phyloP scores from a whole-genome alignment of 305 asterid genomes.

The Fraxinus greggii region DNA sequence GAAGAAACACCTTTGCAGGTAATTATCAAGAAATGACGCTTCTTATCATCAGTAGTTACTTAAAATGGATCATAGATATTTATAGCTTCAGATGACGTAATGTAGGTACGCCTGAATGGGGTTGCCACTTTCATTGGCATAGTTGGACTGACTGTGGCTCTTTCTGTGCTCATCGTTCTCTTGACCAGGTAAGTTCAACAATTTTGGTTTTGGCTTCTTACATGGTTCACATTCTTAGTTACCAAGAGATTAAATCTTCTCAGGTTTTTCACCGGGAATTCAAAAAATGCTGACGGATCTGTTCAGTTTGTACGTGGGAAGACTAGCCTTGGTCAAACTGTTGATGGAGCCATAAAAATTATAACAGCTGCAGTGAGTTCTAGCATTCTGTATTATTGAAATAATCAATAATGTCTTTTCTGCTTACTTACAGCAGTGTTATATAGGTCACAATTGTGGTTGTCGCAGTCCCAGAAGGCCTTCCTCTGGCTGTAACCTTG shows the following conservation, averaged over 20 bases:
- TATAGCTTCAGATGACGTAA: constrained; percentile 29
- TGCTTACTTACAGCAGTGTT: constrained; percentile 36
- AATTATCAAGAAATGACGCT: constrained; percentile 6
- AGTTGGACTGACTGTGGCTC: constrained; percentile 89
- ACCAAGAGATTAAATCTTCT: constrained; percentile 16
- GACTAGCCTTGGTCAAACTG: constrained; percentile 48
- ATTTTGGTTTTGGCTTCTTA: constrained; percentile 4
- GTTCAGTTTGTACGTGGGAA: constrained; percentile 68
- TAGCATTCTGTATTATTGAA: constrained; percentile 24
- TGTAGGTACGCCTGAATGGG: constrained; percentile 93
- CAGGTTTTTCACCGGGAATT: constrained; percentile 84
- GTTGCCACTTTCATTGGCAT: constrained; percentile 92
- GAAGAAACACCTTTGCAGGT: constrained; percentile 99
- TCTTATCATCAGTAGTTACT: constrained; percentile 4
- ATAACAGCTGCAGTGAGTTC: constrained; percentile 85
- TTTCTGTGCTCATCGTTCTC: constrained; percentile 67
- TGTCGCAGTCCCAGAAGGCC: constrained; percentile 99
- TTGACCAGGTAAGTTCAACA: constrained; percentile 54
- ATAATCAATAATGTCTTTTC: constrained; percentile 16
- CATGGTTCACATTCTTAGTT: constrained; percentile 16
- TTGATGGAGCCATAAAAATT: constrained; percentile 75
- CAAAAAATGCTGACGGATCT: constrained; percentile 69
- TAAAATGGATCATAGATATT: constrained; percentile 7
- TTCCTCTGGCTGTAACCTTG: constrained; percentile 95
- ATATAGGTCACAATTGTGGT: constrained; percentile 93